Percentiles rank a stretch among this genome's conserved stretches.
These are phyloP conservation scores for Pleurotus tuoliensis DNA, from an alignment of 768 basidiomycete species.

Conservation along the genomic window DNA sequence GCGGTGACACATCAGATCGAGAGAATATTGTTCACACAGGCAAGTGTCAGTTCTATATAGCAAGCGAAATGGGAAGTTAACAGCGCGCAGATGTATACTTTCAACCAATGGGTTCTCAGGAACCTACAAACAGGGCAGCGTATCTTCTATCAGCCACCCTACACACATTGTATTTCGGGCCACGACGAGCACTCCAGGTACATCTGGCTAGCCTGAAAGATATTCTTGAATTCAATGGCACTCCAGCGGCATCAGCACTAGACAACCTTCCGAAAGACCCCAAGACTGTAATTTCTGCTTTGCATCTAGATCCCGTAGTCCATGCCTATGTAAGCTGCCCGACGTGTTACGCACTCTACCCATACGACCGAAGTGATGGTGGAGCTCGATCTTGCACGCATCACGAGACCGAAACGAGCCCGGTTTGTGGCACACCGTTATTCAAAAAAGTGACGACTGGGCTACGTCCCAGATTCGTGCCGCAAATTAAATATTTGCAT, in stretches of 20 bases:
- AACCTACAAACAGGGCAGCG: no score
- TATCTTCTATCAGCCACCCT: no score
- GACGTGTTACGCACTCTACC: slow-evolving; percentile 17
- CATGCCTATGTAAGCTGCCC: slow-evolving; percentile 19
- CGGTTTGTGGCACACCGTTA: background rate
- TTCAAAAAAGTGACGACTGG: slow-evolving; percentile 4
- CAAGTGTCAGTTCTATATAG: background rate
- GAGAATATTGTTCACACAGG: no score
- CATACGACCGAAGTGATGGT: slow-evolving; percentile 8
- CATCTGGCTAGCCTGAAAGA: no score
- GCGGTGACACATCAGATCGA: no score
- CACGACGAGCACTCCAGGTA: no score
- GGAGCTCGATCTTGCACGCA: background rate
- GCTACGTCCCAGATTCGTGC: background rate
- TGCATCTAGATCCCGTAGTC: slow-evolving; percentile 20
- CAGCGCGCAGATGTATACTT: no score
- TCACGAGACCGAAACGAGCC: background rate
- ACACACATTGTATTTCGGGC: no score
- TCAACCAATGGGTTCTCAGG: no score
- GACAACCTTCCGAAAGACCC: background rate
- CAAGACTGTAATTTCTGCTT: background rate
- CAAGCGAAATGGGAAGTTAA: no score
- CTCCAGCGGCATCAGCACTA: no score
- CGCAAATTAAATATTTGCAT: slow-evolving; percentile 16
- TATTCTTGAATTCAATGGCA: no score